Evolutionary conservation across 805 yeast genomes (phyloP).

Genomic region (Yamadazyma endophytica): DNA sequence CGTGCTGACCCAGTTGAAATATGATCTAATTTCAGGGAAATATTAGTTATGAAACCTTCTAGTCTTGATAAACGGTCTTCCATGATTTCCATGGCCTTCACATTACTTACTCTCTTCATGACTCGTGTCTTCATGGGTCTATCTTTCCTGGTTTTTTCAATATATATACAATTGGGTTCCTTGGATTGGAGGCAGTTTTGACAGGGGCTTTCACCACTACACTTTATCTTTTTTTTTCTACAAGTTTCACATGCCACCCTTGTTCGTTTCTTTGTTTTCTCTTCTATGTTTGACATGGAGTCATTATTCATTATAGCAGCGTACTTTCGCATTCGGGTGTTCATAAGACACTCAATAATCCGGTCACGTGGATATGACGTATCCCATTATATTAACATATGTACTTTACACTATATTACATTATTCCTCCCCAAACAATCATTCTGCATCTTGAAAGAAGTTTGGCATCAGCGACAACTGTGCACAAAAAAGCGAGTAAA

Average conservation of each 20-base stretch:
- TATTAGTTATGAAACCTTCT: conserved; percentile 16
- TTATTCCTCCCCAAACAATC: no score
- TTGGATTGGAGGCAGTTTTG: conserved; percentile 20
- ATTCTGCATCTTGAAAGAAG: conserved; percentile 16
- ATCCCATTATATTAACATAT: no score
- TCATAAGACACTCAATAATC: no score
- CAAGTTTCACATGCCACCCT: conserved; percentile 30
- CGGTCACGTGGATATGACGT: no score
- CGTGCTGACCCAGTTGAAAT: no score
- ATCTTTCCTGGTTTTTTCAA: conserved; percentile 12
- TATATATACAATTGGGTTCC: conserved; percentile 19
- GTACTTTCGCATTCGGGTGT: no score
- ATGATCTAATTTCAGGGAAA: conserved; percentile 18
- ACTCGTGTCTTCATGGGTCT: conserved; percentile 2
- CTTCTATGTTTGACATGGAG: no score
- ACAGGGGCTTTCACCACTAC: conserved; percentile 29
- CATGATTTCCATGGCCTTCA: conserved; percentile 13
- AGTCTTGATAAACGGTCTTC: conserved; percentile 17
- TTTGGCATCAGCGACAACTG: conserved; percentile 14
- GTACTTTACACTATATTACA: no score
- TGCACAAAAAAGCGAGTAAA: conserved; percentile 1
- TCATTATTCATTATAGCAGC: no score
- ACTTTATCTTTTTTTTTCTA: conserved; percentile 29
- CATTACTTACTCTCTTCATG: conserved; percentile 5
- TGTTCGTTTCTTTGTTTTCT: conserved; percentile 19